These are phyloP conservation scores for Medicago arabica DNA, from an alignment of 306 rosid genomes.

Conservation along the genomic window DNA sequence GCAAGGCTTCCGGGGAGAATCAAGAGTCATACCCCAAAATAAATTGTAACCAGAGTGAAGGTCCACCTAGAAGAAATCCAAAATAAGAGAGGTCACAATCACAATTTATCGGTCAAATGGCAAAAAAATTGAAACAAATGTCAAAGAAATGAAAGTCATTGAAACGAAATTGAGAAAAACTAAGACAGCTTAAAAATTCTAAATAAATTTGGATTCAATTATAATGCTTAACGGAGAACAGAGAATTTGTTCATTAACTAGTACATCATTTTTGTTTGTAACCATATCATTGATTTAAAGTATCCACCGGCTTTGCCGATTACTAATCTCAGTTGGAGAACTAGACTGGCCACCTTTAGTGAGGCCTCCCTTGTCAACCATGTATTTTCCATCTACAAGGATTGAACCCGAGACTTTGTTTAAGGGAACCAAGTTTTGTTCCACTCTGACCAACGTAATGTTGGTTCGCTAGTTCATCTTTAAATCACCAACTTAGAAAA, in stretches of 20 bases:
- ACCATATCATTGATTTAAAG: too few relatives aligned
- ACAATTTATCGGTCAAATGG: background rate
- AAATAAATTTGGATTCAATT: constrained; percentile 15
- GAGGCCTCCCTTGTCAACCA: too few relatives aligned
- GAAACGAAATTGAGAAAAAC: constrained; percentile 31
- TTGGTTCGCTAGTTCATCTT: background rate
- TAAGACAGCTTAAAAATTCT: background rate
- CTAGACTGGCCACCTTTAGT: too few relatives aligned
- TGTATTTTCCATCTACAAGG: too few relatives aligned
- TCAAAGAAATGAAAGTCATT: background rate
- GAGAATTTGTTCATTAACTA: constrained; percentile 8
- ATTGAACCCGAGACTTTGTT: too few relatives aligned
- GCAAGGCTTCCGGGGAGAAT: constrained; percentile 35
- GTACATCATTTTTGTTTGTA: background rate
- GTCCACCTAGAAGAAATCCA: constrained; percentile 76
- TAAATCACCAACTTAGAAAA: constrained; percentile 16
- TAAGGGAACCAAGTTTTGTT: too few relatives aligned
- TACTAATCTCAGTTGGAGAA: too few relatives aligned
- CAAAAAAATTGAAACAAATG: background rate
- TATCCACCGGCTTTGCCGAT: too few relatives aligned
- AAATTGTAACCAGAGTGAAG: constrained; percentile 68
- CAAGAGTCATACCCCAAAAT: constrained; percentile 69
- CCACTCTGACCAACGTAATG: too few relatives aligned
- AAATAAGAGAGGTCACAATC: constrained; percentile 15
- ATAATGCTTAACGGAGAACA: background rate